Evolutionary conservation across 345 rosid species (phyloP), one percentile per base, ranked within the genome.

Genomic region (Jatropha curcas): DNA sequence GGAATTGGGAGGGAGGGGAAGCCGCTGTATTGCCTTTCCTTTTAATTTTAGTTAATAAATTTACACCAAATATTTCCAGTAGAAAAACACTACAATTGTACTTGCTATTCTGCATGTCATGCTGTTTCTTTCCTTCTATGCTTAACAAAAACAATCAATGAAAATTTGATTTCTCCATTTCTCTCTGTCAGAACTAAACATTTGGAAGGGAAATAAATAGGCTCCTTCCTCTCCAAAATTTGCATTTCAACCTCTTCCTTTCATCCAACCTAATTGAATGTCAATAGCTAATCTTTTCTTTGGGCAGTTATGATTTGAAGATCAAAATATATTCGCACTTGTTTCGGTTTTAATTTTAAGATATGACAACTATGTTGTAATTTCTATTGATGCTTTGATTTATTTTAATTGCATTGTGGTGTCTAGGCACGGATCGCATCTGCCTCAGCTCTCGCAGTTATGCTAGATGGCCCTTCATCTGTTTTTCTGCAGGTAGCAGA

Each of bases 401-500:
- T 51, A 55, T 41, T 59, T 75, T 61, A 52, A 22, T 71, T 41
- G 50, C 48, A 71, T 83, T 79, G 62, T 83, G 81, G 71, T 82
- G 72, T 68, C 68, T 76, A 94, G 97, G 96, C 81, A 77, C 81
- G 97, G 85, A 83, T 92, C 50, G 87, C 93, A 63, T 85, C 95
- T 76, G 93, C 95, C 41, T 84, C 97, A 74, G 82, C 91, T 79
- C 82, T 94, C 71, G 90, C 79, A 37, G 89, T 79, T 77, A 89
- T 94, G 97, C 81, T 92, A 82, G 93, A 88, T 81, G 96, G 94
- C 68, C 89, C 92, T 76, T 86, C 97, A 77, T 83, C 92, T 69
- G 83, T 90, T 74, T 89, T 90, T 82, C 81, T 94, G 77, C 98
- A 94, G 80, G 94, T 94, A 51, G 98, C 93, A 39, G 98, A 92